Percentiles rank a stretch among this genome's conserved stretches.
These are phyloP conservation scores for Trichoderma aggressivum DNA, from an alignment of 2,329 filamentous ascomycete genomes.

Conservation along the genomic window DNA sequence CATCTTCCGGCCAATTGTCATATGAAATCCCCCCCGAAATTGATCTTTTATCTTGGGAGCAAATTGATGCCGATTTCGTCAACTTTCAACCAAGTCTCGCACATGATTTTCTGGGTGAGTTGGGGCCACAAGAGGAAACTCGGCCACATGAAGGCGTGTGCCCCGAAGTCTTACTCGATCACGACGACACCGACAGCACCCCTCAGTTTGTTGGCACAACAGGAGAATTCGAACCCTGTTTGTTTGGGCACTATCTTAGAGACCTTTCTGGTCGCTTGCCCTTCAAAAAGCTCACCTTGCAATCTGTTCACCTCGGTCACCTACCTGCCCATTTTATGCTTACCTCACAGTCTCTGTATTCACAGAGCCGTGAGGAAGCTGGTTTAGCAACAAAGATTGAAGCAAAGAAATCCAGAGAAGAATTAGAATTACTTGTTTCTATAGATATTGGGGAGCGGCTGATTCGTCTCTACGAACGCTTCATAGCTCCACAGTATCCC, in stretches of 20 bases:
- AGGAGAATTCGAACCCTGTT: not conserved
- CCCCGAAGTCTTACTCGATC: not conserved
- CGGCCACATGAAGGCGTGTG: not conserved
- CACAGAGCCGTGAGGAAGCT: not conserved
- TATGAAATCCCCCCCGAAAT: not conserved
- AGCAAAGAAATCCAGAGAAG: not conserved
- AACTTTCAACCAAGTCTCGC: not conserved
- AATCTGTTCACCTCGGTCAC: not conserved
- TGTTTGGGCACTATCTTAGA: not conserved
- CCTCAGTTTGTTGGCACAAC: not conserved
- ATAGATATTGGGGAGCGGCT: not conserved
- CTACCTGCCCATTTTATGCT: not conserved
- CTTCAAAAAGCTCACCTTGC: not conserved
- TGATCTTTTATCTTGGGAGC: not conserved
- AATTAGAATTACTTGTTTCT: not conserved
- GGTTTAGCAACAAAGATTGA: not conserved
- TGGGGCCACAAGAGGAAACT: not conserved
- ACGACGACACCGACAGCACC: not conserved
- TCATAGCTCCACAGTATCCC: not conserved
- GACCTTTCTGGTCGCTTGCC: not conserved
- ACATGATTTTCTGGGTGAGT: not conserved
- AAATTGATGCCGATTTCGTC: not conserved
- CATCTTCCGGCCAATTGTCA: not conserved
- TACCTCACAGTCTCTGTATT: not conserved
- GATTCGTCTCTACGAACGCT: constrained; percentile 1